Conservation (phyloP, 352 stramenopile species). For the Phytophthora idaei region DNA sequence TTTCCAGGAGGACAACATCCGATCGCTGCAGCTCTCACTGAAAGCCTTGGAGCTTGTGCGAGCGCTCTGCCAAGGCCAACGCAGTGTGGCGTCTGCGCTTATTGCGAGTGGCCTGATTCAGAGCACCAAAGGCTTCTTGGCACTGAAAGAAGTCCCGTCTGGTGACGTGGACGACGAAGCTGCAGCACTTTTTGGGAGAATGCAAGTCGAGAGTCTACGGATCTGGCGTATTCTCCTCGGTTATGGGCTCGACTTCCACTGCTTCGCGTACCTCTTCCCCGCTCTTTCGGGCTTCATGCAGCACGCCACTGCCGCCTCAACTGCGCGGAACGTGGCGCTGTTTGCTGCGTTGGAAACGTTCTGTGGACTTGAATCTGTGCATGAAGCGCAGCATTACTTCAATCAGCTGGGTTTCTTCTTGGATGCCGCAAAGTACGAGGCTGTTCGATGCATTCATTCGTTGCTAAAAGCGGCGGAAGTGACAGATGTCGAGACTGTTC, state of each 20-base stretch:
- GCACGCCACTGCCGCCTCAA: constrained; percentile 8
- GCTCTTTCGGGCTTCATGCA: constrained; percentile 51
- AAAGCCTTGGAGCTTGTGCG: constrained; percentile 54
- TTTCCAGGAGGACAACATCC: constrained; percentile 29
- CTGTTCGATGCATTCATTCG: constrained; percentile 12
- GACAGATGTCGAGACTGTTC: constrained; percentile 15
- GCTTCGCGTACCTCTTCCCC: constrained; percentile 70
- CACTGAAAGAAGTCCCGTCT: constrained; percentile 38
- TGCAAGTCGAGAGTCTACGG: constrained; percentile 63
- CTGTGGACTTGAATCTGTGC: constrained; percentile 44
- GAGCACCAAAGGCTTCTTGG: constrained; percentile 63
- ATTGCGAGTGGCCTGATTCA: constrained; percentile 57
- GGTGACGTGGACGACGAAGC: constrained; percentile 24
- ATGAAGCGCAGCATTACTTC: constrained; percentile 71
- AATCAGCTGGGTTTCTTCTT: constrained; percentile 66
- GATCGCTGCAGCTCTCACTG: constrained; percentile 45
- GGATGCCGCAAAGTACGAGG: constrained; percentile 36
- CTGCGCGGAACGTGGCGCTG: constrained; percentile 32
- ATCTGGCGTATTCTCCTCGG: constrained; percentile 68
- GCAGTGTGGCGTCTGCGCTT: constrained; percentile 42
- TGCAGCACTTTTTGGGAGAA: constrained; percentile 28
- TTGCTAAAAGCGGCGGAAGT: neutral
- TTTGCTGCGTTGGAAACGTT: constrained; percentile 60
- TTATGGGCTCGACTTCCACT: constrained; percentile 76
- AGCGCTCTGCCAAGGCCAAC: constrained; percentile 54